Evolutionary conservation across 257 asterid genomes (phyloP), one percentile per base, ranked within the genome.

Genomic region (Fraxinus americana): DNA sequence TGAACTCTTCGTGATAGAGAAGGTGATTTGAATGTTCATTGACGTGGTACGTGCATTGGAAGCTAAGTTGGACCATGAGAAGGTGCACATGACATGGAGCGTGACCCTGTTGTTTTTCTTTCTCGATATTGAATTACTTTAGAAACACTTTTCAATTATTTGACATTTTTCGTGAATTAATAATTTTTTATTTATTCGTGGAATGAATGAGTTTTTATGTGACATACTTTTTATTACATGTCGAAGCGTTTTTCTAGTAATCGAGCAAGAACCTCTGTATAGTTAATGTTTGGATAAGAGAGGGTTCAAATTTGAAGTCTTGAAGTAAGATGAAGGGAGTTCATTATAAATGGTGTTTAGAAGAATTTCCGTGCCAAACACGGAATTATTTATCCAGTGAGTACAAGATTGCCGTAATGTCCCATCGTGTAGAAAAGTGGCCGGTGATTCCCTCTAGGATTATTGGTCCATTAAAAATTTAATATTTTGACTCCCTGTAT

Each of bases 401-500:
- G 36, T 63, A 11, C 69, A 63, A 63, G 75, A 68, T 54, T 2
- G 41, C 11, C 10, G 48, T 68, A 54, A 80, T 80, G 80, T 59
- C 76, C 83, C 79, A 75, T 80, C 79, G 75, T 41, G 61, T 29
- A 39, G 12, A 29, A 75, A 50, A 70, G 45, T 41, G 80, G 80
- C 29, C 77, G 69, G 80, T 70, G 77, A 75, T 57, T 59, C 25
- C 27, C 59, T 16, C 36, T 30, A n/a, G 23, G 61, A 75, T 75
- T 34, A 75, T 75, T 74, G 77, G 77, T 66, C 76, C 67, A 70
- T 71, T 72, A 59, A 32, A 70, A 69, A n/a, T 21, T 36, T 65
- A 41, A 75, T 50, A 23, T 67, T 67, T 79, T 74, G 13, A 57
- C 76, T 29, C 3, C 63, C 41, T 17, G 10, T 52, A 19, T 66